Evolutionary conservation across 106 monocot species (phyloP), one percentile per base, ranked within the genome.

Genomic region (Allium cepa): DNA sequence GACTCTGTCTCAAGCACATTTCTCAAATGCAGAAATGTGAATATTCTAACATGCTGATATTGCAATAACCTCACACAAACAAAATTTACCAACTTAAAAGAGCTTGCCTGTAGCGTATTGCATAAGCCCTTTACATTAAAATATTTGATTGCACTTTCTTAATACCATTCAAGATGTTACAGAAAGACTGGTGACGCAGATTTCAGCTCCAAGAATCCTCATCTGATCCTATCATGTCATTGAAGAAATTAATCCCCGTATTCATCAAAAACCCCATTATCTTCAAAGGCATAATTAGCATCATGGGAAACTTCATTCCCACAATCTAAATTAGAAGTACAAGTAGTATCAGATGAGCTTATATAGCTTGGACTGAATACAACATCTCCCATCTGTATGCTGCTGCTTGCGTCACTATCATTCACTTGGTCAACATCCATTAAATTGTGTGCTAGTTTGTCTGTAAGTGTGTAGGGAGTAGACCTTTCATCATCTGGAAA

Each of bases 401-500:
- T 62, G 28, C 73, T 73, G 65, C 73, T 72, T 36, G 53, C 11
- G 50, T 82, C 76, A 47, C 62, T 59, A 45, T 81, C 78, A 46
- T 59, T 79, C 56, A 56, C 11, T n/a, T 67, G 28, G 11, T 79
- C 83, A 52, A 62, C 62, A 46, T 74, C 81, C 56, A 67, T 59
- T 62, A 63, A 81, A 56, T 22, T 22, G 22, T 22, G 22, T 22
- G 22, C 22, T 22, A 22, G 22, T 22, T 22, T 22, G 22, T 22
- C 22, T 22, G 22, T 22, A 1, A 5, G 5, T 36, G 5, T 36
- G 36, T 36, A 36, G 36, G 36, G 36, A 73, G 63, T 7, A 14
- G 46, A 79, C 87, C 83, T 73, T 52, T 61, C 56, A 16, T 88
- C 81, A 4, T 16, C 46, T 6, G 83, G 80, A 47, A 81, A 88